Percentiles rank a stretch among this genome's conserved stretches.
phyloP scores from a whole-genome alignment of 805 yeast genomes.

The Candida sithepensis region DNA sequence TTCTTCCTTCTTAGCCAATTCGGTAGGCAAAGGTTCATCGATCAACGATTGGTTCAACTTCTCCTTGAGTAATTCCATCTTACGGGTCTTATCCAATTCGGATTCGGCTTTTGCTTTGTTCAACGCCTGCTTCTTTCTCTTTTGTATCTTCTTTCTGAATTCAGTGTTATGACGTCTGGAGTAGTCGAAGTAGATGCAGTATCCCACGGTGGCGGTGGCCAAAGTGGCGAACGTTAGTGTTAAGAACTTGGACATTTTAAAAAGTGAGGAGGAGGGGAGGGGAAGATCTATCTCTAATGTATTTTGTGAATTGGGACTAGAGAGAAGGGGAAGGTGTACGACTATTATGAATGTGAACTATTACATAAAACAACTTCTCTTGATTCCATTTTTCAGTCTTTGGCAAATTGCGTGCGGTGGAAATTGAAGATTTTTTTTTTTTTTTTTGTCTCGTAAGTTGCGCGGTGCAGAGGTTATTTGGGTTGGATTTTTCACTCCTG shows the following conservation, averaged over 20 bases:
- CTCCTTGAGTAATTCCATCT: slow-evolving; percentile 56
- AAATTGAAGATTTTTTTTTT: not conserved
- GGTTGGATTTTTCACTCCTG: not conserved
- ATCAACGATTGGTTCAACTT: slow-evolving; percentile 62
- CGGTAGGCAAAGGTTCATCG: slow-evolving; percentile 73
- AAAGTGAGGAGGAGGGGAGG: not conserved
- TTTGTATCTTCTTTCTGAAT: slow-evolving; percentile 75
- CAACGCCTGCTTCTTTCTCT: slow-evolving; percentile 57
- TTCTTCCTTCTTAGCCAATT: slow-evolving; percentile 63
- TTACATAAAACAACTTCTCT: too few relatives aligned
- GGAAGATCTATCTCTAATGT: too few relatives aligned
- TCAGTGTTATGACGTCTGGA: slow-evolving; percentile 77
- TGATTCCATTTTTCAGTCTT: too few relatives aligned
- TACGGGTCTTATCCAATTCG: slow-evolving; percentile 56
- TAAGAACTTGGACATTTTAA: slow-evolving; percentile 24
- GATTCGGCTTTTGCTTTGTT: slow-evolving; percentile 52
- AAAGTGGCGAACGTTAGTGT: slow-evolving; percentile 37
- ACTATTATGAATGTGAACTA: too few relatives aligned
- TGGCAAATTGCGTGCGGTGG: not conserved
- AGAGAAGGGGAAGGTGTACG: too few relatives aligned
- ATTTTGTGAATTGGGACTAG: too few relatives aligned
- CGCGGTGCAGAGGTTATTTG: not conserved
- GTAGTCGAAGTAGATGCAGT: slow-evolving; percentile 89
- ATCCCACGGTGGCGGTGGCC: slow-evolving; percentile 60
- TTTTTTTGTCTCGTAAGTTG: not conserved